phyloP scores from a whole-genome alignment of 331 rosid species.

The Cydonia oblonga region DNA sequence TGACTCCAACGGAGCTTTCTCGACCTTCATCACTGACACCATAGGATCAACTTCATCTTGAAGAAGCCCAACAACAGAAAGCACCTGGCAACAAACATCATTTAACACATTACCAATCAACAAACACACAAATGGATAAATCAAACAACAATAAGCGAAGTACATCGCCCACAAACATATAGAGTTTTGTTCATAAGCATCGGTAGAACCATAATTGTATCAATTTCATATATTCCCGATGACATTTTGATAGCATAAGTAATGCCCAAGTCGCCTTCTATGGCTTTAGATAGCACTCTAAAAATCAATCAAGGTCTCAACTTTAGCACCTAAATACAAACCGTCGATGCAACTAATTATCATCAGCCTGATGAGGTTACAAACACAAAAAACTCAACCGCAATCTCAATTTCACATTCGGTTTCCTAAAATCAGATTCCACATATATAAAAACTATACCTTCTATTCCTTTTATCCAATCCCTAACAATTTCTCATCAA shows the following conservation, averaged over 20 bases:
- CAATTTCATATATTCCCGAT: background rate
- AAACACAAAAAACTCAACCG: background rate
- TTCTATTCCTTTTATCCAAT: background rate
- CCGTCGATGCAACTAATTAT: background rate
- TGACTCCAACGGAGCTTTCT: slow-evolving; percentile 93
- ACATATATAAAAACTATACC: no score
- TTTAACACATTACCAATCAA: background rate
- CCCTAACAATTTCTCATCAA: background rate
- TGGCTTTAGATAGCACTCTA: background rate
- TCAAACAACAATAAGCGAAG: background rate
- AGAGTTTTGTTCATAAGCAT: background rate
- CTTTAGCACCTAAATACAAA: background rate
- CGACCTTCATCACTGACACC: slow-evolving; percentile 99
- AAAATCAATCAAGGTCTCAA: background rate
- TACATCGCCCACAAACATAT: background rate
- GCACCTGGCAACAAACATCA: slow-evolving; percentile 43
- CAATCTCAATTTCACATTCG: background rate
- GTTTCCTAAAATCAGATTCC: background rate
- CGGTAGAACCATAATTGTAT: background rate
- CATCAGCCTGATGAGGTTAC: background rate
- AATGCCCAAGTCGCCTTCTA: background rate
- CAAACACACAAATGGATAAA: background rate
- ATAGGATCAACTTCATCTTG: slow-evolving; percentile 99
- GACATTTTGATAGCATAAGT: background rate
- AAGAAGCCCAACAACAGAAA: slow-evolving; percentile 93